A percentile compares a stretch with the other conserved stretches of the same genome.
phyloP scores from a whole-genome alignment of 1,284 basidiomycete species.

The Phellopilus nigrolimitatus region DNA sequence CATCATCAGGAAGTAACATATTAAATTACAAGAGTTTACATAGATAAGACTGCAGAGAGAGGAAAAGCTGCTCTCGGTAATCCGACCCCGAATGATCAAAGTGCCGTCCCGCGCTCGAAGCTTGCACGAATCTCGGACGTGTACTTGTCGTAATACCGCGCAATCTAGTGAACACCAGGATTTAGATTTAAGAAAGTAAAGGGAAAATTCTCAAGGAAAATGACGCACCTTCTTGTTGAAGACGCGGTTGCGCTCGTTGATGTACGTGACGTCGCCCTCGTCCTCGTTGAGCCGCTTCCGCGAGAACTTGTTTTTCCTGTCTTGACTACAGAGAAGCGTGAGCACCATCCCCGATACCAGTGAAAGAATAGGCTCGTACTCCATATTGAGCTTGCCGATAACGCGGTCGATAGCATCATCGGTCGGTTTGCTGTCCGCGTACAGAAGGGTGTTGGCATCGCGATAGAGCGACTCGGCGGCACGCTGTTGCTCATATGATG shows the following conservation, averaged over 20 bases:
- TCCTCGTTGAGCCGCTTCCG: constrained; percentile 86
- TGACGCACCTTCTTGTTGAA: constrained; percentile 94
- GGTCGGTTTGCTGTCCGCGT: constrained; percentile 90
- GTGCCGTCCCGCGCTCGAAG: constrained; percentile 91
- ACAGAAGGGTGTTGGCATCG: constrained; percentile 85
- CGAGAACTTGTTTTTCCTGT: constrained; percentile 84
- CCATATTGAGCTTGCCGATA: constrained; percentile 87
- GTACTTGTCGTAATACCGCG: constrained; percentile 96
- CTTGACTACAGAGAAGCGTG: constrained; percentile 48
- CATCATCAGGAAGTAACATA: no score
- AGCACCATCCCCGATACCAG: neutral
- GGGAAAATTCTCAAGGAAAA: neutral
- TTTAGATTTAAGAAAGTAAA: neutral
- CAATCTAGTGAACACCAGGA: constrained; percentile 79
- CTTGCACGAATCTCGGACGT: constrained; percentile 92
- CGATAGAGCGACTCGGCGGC: constrained; percentile 81
- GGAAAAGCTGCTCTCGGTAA: neutral
- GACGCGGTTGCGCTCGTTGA: constrained; percentile 97
- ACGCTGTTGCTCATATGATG: constrained; percentile 58
- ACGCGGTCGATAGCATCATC: constrained; percentile 95
- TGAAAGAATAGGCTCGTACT: constrained; percentile 53
- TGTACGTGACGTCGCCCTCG: constrained; percentile 95
- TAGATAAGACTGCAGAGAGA: neutral
- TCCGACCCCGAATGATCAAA: constrained; percentile 37
- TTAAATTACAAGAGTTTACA: neutral